Conservation (phyloP, 129 eudicot genomes). For the Artemisia annua region DNA sequence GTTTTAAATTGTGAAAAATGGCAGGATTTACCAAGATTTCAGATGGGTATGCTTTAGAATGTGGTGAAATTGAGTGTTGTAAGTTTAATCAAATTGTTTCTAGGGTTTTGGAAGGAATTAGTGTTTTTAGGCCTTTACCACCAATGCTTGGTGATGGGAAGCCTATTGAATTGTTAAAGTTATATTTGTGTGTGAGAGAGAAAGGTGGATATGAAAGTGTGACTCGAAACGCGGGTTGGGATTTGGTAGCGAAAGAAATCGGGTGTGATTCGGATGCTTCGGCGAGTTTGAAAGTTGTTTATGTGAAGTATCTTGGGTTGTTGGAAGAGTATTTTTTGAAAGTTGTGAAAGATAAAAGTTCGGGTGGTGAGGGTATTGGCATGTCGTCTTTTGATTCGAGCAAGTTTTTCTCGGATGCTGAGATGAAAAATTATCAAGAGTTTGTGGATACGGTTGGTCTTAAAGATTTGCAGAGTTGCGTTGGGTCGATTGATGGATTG, state of each 20-base stretch:
- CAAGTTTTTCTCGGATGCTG: slow-evolving; percentile 20
- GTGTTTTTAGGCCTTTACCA: slow-evolving; percentile 51
- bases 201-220: slow-evolving; percentile 60
- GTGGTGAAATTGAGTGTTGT: slow-evolving; percentile 9
- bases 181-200: slow-evolving; percentile 52
- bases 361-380: slow-evolving; percentile 32
- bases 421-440: slow-evolving; percentile 34
- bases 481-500: slow-evolving; percentile 27
- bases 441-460: slow-evolving; percentile 17
- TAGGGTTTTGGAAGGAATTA: slow-evolving; percentile 32
- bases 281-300: slow-evolving; percentile 51
- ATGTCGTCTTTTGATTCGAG: slow-evolving; percentile 21
- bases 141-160: slow-evolving; percentile 67
- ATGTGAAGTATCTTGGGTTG: slow-evolving; percentile 51
- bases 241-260: slow-evolving; percentile 44
- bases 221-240: slow-evolving; percentile 44
- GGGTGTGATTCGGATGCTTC: slow-evolving; percentile 40
- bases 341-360: slow-evolving; percentile 24
- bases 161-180: slow-evolving; percentile 56
- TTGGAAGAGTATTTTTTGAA: slow-evolving; percentile 48
- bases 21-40: slow-evolving; percentile 64
- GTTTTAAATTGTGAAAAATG: slow-evolving; percentile 50
- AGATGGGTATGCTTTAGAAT: slow-evolving; percentile 49
- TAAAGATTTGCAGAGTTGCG: slow-evolving; percentile 27
- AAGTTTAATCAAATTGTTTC: slow-evolving; percentile 43